Evolutionary conservation across 176 grass and related monocot species (phyloP).

Genomic region (Bromus sterilis): DNA sequence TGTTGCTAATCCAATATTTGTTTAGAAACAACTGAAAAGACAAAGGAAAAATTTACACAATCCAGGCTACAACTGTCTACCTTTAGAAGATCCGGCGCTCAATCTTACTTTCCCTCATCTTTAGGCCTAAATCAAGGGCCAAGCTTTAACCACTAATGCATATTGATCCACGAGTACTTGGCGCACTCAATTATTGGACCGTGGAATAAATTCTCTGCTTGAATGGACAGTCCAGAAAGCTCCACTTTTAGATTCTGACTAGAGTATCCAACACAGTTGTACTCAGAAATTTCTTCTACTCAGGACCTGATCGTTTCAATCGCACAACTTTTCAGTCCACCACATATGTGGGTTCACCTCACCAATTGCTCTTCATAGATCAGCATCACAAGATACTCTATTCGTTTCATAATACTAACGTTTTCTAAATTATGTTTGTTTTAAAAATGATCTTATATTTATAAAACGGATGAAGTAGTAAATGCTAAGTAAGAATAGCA

Average conservation of each 20-base stretch:
- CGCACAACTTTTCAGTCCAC: neutral
- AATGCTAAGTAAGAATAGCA: too few relatives aligned
- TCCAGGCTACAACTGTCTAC: too few relatives aligned
- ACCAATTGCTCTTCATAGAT: neutral
- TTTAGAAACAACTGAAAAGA: too few relatives aligned
- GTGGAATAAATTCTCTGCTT: neutral
- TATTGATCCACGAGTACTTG: neutral
- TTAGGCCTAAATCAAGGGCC: constrained; percentile 15
- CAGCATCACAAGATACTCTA: neutral
- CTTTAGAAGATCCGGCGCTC: neutral
- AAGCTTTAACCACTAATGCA: neutral
- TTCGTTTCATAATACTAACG: too few relatives aligned
- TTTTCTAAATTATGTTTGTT: too few relatives aligned
- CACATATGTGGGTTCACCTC: too few relatives aligned
- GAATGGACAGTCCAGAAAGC: neutral
- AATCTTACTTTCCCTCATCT: constrained; percentile 2
- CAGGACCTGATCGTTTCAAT: too few relatives aligned
- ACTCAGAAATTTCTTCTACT: too few relatives aligned
- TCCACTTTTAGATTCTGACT: neutral
- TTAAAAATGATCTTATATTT: too few relatives aligned
- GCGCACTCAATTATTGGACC: neutral
- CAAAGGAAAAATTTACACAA: neutral
- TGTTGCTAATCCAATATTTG: too few relatives aligned
- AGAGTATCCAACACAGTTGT: too few relatives aligned
- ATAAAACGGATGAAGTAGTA: too few relatives aligned